These are phyloP conservation scores for Euphorbia tirucalli DNA, from an alignment of 345 rosid genomes.

Conservation along the genomic window DNA sequence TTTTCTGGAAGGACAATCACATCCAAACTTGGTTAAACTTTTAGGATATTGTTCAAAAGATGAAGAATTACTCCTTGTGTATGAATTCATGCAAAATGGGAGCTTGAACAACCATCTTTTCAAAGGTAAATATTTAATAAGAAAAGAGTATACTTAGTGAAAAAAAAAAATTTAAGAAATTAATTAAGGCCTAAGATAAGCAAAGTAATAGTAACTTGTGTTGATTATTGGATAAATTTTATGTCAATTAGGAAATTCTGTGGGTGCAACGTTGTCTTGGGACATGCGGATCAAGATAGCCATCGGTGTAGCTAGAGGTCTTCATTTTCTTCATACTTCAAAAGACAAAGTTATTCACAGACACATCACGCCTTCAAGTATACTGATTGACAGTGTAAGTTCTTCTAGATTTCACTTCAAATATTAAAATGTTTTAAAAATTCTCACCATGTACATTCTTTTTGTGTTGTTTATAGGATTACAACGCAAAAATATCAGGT, in stretches of 20 bases:
- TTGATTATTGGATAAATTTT: background rate
- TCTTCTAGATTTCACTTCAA: no score
- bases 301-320: constrained; percentile 76
- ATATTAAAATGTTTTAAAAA: no score
- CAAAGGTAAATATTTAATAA: no score
- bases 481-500: background rate
- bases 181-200: no score
- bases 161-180: no score
- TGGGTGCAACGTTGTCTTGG: constrained; percentile 68
- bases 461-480: background rate
- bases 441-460: no score
- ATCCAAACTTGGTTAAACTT: constrained; percentile 75
- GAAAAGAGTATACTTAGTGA: background rate
- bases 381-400: constrained; percentile 73
- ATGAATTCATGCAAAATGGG: constrained; percentile 78
- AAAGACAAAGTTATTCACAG: constrained; percentile 74
- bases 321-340: constrained; percentile 64
- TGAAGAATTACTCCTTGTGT: constrained; percentile 66
- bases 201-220: background rate
- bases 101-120: constrained; percentile 73
- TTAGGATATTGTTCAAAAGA: constrained; percentile 85
- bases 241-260: constrained; percentile 38
- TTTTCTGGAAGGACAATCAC: constrained; percentile 76
- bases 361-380: constrained; percentile 78
- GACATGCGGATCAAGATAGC: constrained; percentile 68